Base-by-base conservation (phyloP, 768 basidiomycete genomes). In the Tricholoma furcatifolium region DNA sequence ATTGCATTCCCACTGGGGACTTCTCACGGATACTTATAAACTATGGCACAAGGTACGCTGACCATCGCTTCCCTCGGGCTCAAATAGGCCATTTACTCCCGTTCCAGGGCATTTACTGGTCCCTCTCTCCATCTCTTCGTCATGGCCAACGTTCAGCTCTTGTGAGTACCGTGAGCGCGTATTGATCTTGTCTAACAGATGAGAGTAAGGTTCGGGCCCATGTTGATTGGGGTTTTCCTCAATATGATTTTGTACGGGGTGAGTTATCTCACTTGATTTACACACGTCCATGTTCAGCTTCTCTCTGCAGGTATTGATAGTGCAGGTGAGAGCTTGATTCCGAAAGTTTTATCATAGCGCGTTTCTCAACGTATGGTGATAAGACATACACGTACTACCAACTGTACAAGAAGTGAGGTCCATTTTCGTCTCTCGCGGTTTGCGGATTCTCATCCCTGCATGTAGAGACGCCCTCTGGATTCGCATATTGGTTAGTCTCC, bases 331-430 rank as follows among this genome's bases (percentile, higher is more conserved):
- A n/a, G n/a, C n/a, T n/a, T n/a, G n/a, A n/a, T n/a, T 43, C 17
- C 5, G 4, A 12, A 14, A n/a, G n/a, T 35, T 5, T 38, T 9
- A 11, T 27, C 15, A 10, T 41, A 15, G 9, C 34, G 15, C 11
- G 6, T 15, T 9, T 32, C 10, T 46, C 41, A 8, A 30, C 4
- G 8, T 41, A 5, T 17, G 14, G 15, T 3, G 31, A 2, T 8
- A 51, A 74, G 72, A 58, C 51, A 7, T 70, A 71, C 44, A 59
- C 62, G 15, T 74, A 74, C 60, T 72, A 66, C 54, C 69, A 66
- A 54, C 60, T 62, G n/a, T 73, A 67, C 58, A 70, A 62, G 53
- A 69, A 53, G 73, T 72, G 27, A 45, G 58, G 18, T 1, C 4
- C 10, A 17, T 15, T 31, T 39, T 8, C 31, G 27, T 44, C 31